phyloP scores from a whole-genome alignment of 2,329 filamentous ascomycete species.

The Verticillium albo-atrum region DNA sequence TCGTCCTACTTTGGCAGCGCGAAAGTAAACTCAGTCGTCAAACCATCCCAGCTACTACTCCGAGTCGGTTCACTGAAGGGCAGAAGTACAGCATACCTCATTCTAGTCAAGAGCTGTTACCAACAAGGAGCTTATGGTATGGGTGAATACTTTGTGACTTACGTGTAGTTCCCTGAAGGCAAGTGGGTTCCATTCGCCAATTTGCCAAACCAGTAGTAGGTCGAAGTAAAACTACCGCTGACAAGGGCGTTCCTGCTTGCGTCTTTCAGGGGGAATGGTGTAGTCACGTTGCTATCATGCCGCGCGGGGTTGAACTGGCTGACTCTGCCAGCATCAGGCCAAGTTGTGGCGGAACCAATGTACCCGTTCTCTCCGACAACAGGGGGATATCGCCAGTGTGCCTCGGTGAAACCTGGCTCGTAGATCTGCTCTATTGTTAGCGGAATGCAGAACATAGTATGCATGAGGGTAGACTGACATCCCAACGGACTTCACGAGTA shows the following conservation, averaged over 20 bases:
- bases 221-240: slow-evolving; percentile 21
- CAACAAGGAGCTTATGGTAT: too few relatives aligned
- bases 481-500: slow-evolving; percentile 16
- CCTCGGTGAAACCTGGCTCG: slow-evolving; percentile 28
- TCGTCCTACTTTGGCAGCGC: too few relatives aligned
- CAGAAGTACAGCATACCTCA: too few relatives aligned
- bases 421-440: slow-evolving; percentile 23
- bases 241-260: slow-evolving; percentile 20
- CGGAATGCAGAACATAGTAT: not conserved
- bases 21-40: too few relatives aligned
- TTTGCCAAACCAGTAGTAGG: slow-evolving; percentile 37
- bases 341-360: slow-evolving; percentile 33
- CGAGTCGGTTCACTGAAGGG: too few relatives aligned
- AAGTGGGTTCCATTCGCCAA: slow-evolving; percentile 34
- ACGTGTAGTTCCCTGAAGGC: slow-evolving; percentile 35
- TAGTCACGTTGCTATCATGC: slow-evolving; percentile 31
- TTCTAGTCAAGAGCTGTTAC: too few relatives aligned
- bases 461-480: slow-evolving; percentile 3
- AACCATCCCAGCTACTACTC: too few relatives aligned
- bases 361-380: slow-evolving; percentile 29
- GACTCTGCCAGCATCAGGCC: slow-evolving; percentile 18
- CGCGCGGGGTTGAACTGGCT: slow-evolving; percentile 24
- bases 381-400: slow-evolving; percentile 37
- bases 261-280: slow-evolving; percentile 25
- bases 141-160: not conserved